These are phyloP conservation scores for Verticillium isaacii DNA, from an alignment of 2,329 filamentous ascomycete genomes.

Conservation along the genomic window DNA sequence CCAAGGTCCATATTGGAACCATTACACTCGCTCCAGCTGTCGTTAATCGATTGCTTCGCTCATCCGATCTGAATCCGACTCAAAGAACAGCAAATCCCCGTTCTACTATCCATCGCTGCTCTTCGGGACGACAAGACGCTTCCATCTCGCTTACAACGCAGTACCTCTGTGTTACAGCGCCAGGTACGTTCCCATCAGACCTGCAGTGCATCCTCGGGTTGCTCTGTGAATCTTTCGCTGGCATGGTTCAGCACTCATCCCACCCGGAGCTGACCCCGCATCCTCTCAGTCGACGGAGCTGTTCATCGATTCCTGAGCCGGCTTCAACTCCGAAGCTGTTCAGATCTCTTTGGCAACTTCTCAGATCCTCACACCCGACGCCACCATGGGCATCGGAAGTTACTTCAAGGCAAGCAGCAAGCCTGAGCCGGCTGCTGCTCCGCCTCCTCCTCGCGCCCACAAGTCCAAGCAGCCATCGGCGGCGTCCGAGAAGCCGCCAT, in stretches of 20 bases:
- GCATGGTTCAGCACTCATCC: neutral
- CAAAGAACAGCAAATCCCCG: neutral
- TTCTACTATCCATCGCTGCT: too few species aligned
- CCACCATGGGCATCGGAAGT: constrained; percentile 53
- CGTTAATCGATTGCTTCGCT: neutral
- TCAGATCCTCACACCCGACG: neutral
- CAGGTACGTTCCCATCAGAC: neutral
- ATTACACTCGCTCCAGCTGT: neutral
- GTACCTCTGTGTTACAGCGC: neutral
- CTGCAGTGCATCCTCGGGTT: neutral
- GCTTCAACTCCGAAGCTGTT: neutral
- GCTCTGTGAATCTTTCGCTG: neutral
- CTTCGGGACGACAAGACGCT: too few species aligned
- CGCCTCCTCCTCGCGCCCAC: constrained; percentile 13
- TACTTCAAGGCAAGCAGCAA: constrained; percentile 55
- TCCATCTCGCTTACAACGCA: neutral
- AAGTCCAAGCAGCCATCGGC: constrained; percentile 17
- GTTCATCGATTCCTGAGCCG: neutral
- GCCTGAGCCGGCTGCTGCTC: constrained; percentile 19
- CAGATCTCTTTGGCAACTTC: neutral
- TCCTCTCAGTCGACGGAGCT: neutral
- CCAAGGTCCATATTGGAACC: neutral
- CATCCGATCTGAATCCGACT: neutral
- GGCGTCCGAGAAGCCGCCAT: constrained; percentile 31
- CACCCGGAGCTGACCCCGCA: neutral